These are phyloP conservation scores for Fusarium sp. DNA, from an alignment of 2,329 filamentous ascomycete genomes.

Conservation along the genomic window DNA sequence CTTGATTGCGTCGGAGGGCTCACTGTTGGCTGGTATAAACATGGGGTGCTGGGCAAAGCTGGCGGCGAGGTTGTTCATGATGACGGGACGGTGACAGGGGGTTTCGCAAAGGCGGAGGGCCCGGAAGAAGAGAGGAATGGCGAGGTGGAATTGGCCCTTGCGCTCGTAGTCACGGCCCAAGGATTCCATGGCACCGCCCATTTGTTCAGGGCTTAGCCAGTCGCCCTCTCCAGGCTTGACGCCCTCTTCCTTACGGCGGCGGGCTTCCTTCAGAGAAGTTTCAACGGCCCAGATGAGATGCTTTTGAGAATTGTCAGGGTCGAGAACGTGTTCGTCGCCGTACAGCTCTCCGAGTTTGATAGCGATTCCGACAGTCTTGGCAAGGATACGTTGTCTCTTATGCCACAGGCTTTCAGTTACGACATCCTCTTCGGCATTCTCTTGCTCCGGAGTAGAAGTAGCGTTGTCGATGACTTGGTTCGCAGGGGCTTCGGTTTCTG, in stretches of 20 bases:
- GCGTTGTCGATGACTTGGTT: constrained; percentile 6
- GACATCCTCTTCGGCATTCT: constrained; percentile 45
- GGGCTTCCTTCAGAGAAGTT: constrained; percentile 79
- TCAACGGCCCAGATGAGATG: constrained; percentile 87
- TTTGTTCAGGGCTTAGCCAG: constrained; percentile 78
- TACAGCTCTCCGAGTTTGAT: constrained; percentile 91
- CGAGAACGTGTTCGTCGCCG: constrained; percentile 78
- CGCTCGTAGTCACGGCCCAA: constrained; percentile 82
- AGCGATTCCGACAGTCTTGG: constrained; percentile 79
- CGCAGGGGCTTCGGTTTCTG: constrained; percentile 22
- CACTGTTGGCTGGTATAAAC: constrained; percentile 48
- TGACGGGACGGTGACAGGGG: constrained; percentile 81
- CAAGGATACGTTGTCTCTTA: constrained; percentile 75
- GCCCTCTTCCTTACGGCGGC: constrained; percentile 74
- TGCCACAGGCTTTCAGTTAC: constrained; percentile 65
- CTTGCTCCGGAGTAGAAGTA: constrained; percentile 34
- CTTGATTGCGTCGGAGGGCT: constrained; percentile 49
- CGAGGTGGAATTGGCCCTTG: constrained; percentile 81
- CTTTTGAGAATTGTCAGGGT: constrained; percentile 77
- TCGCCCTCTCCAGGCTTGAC: constrained; percentile 77
- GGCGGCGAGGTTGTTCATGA: constrained; percentile 88
- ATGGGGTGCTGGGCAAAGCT: constrained; percentile 77
- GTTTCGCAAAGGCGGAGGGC: constrained; percentile 76
- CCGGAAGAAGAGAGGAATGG: constrained; percentile 88
- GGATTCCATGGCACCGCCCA: constrained; percentile 80